A percentile compares a stretch with the other conserved stretches of the same genome.
These are phyloP conservation scores for Dryas alaskensis DNA, from an alignment of 306 rosid genomes.

Conservation along the genomic window DNA sequence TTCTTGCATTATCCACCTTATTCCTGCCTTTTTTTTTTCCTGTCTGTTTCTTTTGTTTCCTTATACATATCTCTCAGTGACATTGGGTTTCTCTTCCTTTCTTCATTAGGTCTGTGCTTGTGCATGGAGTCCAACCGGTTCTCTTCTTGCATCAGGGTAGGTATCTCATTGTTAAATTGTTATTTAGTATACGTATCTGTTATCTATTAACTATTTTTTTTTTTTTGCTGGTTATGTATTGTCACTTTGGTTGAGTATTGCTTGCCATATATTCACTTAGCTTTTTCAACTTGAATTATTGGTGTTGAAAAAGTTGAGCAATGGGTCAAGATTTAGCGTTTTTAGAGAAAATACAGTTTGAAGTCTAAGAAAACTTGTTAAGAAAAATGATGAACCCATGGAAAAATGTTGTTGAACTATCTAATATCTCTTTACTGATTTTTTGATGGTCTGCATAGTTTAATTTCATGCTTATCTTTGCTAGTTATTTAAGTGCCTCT, in stretches of 20 bases:
- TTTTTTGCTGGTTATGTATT: background rate
- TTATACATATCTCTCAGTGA: conserved; percentile 18
- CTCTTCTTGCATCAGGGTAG: conserved; percentile 96
- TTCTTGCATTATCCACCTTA: conserved; percentile 9
- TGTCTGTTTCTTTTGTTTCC: conserved; percentile 6
- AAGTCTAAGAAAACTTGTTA: too few species aligned
- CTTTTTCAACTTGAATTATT: background rate
- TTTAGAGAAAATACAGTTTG: background rate
- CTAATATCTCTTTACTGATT: background rate
- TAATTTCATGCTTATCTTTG: background rate
- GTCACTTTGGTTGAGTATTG: background rate
- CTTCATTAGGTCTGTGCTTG: conserved; percentile 85
- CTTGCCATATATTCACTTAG: background rate
- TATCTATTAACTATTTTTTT: background rate
- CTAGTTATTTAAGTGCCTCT: background rate
- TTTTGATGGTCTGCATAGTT: background rate
- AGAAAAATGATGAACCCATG: background rate
- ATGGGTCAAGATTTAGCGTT: too few species aligned
- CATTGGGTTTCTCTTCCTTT: conserved; percentile 32
- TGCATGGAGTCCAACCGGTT: conserved; percentile 95
- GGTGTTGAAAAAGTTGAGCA: too few species aligned
- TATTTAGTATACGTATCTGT: background rate
- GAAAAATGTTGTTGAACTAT: background rate
- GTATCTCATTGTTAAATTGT: conserved; percentile 23
- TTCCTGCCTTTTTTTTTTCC: background rate